Conservation (phyloP, 139 green algal species). For the Microglena sp. region DNA sequence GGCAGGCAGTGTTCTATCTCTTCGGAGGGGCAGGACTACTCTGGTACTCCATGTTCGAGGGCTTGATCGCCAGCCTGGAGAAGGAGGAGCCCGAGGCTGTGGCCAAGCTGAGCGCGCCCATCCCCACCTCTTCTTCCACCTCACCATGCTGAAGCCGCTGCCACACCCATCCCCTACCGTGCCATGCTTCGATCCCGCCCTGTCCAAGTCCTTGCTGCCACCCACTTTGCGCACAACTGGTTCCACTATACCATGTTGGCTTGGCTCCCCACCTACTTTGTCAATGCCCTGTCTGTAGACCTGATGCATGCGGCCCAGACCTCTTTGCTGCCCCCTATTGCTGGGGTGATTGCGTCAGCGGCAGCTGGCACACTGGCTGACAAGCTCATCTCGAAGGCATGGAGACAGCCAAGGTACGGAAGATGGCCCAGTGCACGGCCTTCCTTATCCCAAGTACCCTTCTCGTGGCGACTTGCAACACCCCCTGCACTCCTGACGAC, state of each 20-base stretch:
- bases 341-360: constrained; percentile 47
- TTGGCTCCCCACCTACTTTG: constrained; percentile 97
- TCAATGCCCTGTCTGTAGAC: constrained; percentile 64
- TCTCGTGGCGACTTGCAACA: not conserved
- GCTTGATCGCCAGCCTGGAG: not conserved
- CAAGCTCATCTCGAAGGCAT: constrained; percentile 55
- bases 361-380: constrained; percentile 62
- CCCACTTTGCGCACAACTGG: constrained; percentile 98
- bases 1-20: constrained; percentile 75
- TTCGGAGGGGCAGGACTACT: constrained; percentile 47
- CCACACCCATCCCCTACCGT: constrained; percentile 67
- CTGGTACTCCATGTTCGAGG: constrained; percentile 56
- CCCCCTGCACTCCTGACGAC: constrained; percentile 16
- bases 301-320: constrained; percentile 52
- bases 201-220: constrained; percentile 75
- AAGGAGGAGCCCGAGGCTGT: not conserved
- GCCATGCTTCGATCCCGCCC: constrained; percentile 62
- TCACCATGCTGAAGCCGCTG: not conserved
- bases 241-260: constrained; percentile 92
- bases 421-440: constrained; percentile 68
- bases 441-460: constrained; percentile 68
- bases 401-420: constrained; percentile 54
- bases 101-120: not conserved
- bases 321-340: constrained; percentile 72
- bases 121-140: not conserved